Base-by-base conservation (phyloP, 805 yeast species). In the Candida krabiensis region DNA sequence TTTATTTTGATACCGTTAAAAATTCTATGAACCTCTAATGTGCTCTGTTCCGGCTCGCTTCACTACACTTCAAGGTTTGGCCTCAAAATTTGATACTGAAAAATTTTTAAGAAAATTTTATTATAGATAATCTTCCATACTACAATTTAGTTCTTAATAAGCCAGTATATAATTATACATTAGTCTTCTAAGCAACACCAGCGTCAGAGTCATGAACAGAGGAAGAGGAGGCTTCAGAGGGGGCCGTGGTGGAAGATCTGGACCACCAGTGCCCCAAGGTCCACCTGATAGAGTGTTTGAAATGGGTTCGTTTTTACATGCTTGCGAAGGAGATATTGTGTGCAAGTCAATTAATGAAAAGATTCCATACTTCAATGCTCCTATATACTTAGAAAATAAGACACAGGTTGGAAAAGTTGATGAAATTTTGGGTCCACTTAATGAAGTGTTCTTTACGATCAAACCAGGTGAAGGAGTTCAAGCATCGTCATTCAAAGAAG, bases 281-380 rank as follows among this genome's bases (percentile, higher is more conserved):
- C 99, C 99, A 28, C 99, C 99, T 59, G 99, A 91, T 52, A 70
- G 80, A 40, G 97, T 93, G 19, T 73, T 86, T 55, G 98, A 90
- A 68, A 86, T 93, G 95, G 99, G 99, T 46, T 64, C 86, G 17
- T 93, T 89, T 61, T 53, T 87, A 62, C 96, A 90, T 62, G 75
- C 93, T 11, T 89, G 96, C 65, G 99, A 93, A 67, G 96, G 96
- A 42, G 99, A 93, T 60, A 86, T 93, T 60, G 96, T 93, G 40
- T 93, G 98, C 71, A 86, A 90, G 59, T 89, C 97, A 33, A 86
- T 86, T 57, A 93, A 93, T 64, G 80, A 88, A 41, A 91, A 91
- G 72, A 75, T 93, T 53, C 99, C 99, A 58, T 93, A 91, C 66
- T 93, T 93, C 78, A 93, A 93, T 69, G 99, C 99, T 19, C 99